Evolutionary conservation across 2,329 filamentous ascomycete species (phyloP), one percentile per base, ranked within the genome.

Genomic region (Magnaporthiopsis rhizophila): DNA sequence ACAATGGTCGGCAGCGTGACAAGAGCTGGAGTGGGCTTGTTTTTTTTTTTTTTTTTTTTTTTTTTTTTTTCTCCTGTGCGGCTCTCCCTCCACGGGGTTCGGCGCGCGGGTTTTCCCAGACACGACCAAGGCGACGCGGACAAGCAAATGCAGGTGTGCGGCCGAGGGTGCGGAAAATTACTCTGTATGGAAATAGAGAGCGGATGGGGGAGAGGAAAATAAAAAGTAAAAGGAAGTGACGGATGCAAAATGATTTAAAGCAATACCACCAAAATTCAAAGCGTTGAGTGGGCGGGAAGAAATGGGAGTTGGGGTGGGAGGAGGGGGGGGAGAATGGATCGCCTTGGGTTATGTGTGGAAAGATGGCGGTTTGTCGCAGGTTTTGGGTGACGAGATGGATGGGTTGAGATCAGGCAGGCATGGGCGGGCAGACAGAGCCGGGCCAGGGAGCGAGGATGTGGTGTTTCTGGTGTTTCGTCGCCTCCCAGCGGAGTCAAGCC

Each of bases 341-440:
- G 62, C 62, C 62, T 34, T 59, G 28, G 12, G 32, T 59, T 63
- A 30, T 30, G 34, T 45, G 60, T 59, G 32, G 45, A 62, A 45
- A 57, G 62, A 63, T 24, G 62, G 62, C 45, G 61, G 57, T 38
- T 63, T 63, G 53, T 63, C 57, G 53, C 57, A 58, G 53, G 36
- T 63, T 63, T 58, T 45, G 56, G 62, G 38, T 28, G 60, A 30
- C 24, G 36, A 30, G 58, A 38, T 60, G 36, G 59, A 60, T 60
- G 36, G 59, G 59, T 60, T 60, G 59, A 60, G 59, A 26, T 60
- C 36, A 60, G 59, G 59, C 59, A 60, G 59, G 59, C 38, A 45
- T 45, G 38, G 4, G 38, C 38, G 38, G 38, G 38, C 38, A 45
- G 38, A 30, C 30, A 45, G 38, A 60, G 59, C 30, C 59, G n/a